Conservation (phyloP, 169 alveolate genomes). For the Blepharisma undulans region DNA sequence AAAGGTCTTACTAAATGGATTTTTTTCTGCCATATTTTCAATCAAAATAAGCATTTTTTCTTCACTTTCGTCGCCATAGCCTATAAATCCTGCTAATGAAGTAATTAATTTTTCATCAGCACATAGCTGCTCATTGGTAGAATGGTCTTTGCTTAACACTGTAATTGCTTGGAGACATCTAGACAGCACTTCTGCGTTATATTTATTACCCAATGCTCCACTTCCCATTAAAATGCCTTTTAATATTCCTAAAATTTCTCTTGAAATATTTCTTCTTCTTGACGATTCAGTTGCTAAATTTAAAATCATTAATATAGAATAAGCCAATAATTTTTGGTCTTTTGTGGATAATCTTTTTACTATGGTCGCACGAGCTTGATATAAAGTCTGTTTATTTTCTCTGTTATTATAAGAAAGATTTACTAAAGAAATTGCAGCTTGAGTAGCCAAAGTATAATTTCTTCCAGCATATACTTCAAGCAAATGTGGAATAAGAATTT, state of each 20-base stretch:
- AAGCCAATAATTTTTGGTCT: slow-evolving; percentile 21
- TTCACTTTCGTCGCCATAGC: not conserved
- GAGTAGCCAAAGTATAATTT: slow-evolving; percentile 24
- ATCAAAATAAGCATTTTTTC: not conserved
- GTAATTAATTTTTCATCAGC: not conserved
- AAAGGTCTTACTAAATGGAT: not conserved
- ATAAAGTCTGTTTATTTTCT: slow-evolving; percentile 37
- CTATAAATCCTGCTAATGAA: not conserved
- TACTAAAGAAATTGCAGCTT: slow-evolving; percentile 36
- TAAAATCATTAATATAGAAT: not conserved
- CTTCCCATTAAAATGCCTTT: not conserved
- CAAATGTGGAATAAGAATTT: slow-evolving; percentile 12
- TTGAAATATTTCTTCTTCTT: not conserved
- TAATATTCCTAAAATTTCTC: not conserved
- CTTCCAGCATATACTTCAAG: not conserved
- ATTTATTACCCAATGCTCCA: not conserved
- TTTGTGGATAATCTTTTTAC: not conserved
- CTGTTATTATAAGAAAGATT: slow-evolving; percentile 17
- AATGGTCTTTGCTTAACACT: not conserved
- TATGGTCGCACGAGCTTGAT: not conserved
- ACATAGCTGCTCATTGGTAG: not conserved
- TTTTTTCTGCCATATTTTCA: not conserved
- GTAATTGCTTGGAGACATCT: not conserved
- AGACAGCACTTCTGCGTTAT: not conserved
- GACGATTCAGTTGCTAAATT: slow-evolving; percentile 34